Evolutionary conservation across 2,329 filamentous ascomycete genomes (phyloP).

Genomic region (Thielaviopsis euricoi): DNA sequence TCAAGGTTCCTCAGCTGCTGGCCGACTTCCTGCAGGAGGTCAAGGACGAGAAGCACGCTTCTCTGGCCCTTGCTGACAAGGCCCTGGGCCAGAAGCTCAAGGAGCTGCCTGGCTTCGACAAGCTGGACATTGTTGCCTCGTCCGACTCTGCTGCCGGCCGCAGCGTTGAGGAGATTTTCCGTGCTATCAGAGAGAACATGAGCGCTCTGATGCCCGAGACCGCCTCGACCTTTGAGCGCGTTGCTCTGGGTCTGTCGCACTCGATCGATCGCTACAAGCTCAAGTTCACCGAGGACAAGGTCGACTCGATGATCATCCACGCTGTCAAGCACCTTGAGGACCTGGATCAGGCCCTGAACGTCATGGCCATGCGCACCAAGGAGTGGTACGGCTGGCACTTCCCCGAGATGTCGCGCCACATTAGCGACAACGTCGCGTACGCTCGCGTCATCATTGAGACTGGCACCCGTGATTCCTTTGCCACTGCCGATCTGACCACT

Average conservation of each 20-base stretch:
- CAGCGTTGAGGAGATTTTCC: slow-evolving; percentile 62
- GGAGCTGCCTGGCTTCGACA: slow-evolving; percentile 74
- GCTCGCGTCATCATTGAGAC: slow-evolving; percentile 74
- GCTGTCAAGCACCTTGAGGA: slow-evolving; percentile 89
- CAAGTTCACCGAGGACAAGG: slow-evolving; percentile 97
- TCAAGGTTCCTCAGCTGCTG: slow-evolving; percentile 84
- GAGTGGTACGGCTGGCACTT: slow-evolving; percentile 99
- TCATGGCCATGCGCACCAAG: slow-evolving; percentile 97
- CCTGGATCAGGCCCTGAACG: slow-evolving; percentile 96
- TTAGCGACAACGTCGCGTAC: slow-evolving; percentile 94
- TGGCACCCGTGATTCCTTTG: slow-evolving; percentile 72
- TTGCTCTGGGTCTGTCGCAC: slow-evolving; percentile 91
- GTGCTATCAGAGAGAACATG: slow-evolving; percentile 82
- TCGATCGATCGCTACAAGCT: slow-evolving; percentile 94
- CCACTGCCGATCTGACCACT: slow-evolving; percentile 64
- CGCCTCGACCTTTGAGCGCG: slow-evolving; percentile 75
- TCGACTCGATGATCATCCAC: slow-evolving; percentile 99
- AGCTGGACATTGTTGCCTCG: slow-evolving; percentile 63
- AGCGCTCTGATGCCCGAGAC: slow-evolving; percentile 77
- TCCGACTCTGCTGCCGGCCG: slow-evolving; percentile 56
- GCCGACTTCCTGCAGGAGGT: slow-evolving; percentile 68
- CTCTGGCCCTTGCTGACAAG: slow-evolving; percentile 81
- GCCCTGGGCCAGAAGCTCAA: slow-evolving; percentile 86
- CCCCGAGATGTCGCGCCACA: slow-evolving; percentile 90
- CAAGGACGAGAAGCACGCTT: slow-evolving; percentile 96